Evolutionary conservation across 2,329 filamentous ascomycete species (phyloP).

Genomic region (Lasiodiplodia gonubiensis): DNA sequence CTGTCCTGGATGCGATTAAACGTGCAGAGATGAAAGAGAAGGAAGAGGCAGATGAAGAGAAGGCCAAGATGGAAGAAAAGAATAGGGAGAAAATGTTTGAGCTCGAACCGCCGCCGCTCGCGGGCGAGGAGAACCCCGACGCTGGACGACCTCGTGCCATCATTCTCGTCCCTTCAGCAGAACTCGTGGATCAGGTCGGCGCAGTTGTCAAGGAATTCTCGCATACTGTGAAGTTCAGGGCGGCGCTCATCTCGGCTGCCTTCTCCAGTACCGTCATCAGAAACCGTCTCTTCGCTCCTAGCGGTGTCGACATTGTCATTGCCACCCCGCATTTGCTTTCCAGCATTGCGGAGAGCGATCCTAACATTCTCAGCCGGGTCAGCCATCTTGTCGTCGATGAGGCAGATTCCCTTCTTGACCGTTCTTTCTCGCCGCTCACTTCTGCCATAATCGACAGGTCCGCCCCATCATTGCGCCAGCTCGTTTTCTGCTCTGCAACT

Average conservation of each 20-base stretch:
- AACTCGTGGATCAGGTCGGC: constrained; percentile 88
- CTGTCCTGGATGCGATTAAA: constrained; percentile 85
- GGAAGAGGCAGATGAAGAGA: constrained; percentile 57
- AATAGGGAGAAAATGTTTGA: constrained; percentile 61
- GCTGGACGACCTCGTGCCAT: constrained; percentile 77
- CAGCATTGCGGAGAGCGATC: constrained; percentile 86
- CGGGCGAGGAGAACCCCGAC: constrained; percentile 62
- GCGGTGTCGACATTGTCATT: constrained; percentile 83
- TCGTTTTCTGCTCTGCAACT: constrained; percentile 93
- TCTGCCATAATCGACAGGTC: constrained; percentile 81
- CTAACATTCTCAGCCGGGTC: constrained; percentile 90
- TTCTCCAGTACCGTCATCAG: constrained; percentile 80
- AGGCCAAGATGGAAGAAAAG: constrained; percentile 34
- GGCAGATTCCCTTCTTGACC: constrained; percentile 93
- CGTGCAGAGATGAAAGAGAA: constrained; percentile 64
- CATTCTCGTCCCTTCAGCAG: constrained; percentile 88
- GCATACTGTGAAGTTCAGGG: constrained; percentile 85
- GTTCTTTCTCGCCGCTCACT: constrained; percentile 86
- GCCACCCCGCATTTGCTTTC: constrained; percentile 88
- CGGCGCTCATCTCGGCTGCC: constrained; percentile 79
- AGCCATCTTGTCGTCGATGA: constrained; percentile 90
- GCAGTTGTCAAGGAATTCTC: constrained; percentile 79
- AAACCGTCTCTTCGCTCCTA: constrained; percentile 78
- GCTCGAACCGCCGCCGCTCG: constrained; percentile 63
- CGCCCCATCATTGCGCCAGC: constrained; percentile 79